Percentiles rank a stretch among this genome's conserved stretches.
Evolutionary conservation across 768 basidiomycete species (phyloP).

Genomic region (Hygrophoropsis aurantiaca): DNA sequence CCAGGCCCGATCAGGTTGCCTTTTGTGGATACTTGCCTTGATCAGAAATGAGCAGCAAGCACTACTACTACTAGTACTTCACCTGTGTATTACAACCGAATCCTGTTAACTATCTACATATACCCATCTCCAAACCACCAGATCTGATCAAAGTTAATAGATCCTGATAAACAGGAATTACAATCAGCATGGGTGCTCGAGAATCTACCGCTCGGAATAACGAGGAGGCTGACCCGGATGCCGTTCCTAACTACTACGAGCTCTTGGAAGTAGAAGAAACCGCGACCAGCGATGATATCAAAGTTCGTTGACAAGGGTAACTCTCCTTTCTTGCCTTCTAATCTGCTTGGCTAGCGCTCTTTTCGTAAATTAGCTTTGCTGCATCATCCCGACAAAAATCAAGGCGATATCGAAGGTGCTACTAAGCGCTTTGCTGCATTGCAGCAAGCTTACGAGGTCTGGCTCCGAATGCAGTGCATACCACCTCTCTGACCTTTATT

Average conservation of each 20-base stretch:
- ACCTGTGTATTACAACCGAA: too few relatives aligned
- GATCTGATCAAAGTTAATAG: too few relatives aligned
- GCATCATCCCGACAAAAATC: constrained; percentile 89
- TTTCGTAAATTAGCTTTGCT: constrained; percentile 84
- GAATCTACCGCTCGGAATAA: constrained; percentile 53
- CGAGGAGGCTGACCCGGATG: constrained; percentile 18
- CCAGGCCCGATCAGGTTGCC: too few relatives aligned
- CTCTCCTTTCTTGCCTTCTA: too few relatives aligned
- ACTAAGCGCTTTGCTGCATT: constrained; percentile 84
- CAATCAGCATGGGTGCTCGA: constrained; percentile 75
- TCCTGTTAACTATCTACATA: too few relatives aligned
- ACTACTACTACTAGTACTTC: too few relatives aligned
- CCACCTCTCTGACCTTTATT: background rate
- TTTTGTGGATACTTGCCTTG: too few relatives aligned
- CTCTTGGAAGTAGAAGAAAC: constrained; percentile 79
- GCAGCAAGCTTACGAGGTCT: constrained; percentile 95
- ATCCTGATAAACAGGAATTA: too few relatives aligned
- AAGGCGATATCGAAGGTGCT: constrained; percentile 77
- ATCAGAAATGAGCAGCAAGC: too few relatives aligned
- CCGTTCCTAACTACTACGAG: constrained; percentile 72
- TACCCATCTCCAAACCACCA: too few relatives aligned
- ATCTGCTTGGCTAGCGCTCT: too few relatives aligned
- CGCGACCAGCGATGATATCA: constrained; percentile 87
- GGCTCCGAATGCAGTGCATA: constrained; percentile 18
- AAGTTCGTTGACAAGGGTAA: constrained; percentile 44